Conservation (phyloP, 495 filamentous ascomycete genomes). For the Talaromyces stipitatus region DNA sequence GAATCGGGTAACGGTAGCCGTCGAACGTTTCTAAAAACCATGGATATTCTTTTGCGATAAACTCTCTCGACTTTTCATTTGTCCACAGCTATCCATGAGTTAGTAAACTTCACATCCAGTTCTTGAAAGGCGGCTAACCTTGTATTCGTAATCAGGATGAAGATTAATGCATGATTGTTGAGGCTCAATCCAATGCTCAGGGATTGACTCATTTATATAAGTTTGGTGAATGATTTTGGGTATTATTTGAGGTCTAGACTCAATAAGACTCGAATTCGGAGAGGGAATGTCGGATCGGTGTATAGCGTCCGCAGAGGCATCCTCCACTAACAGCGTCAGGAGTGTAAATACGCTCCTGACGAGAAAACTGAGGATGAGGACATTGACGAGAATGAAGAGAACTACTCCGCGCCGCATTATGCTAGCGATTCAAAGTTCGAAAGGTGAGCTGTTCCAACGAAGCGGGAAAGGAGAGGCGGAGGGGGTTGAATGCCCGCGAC, state of each 20-base stretch:
- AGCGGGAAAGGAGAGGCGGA: neutral
- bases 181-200: conserved; percentile 62
- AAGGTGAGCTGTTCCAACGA: neutral
- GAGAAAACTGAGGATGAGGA: conserved; percentile 50
- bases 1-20: conserved; percentile 71
- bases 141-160: conserved; percentile 76
- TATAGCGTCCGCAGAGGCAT: conserved; percentile 58
- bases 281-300: conserved; percentile 55
- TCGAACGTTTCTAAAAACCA: conserved; percentile 86
- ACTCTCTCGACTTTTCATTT: conserved; percentile 62
- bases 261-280: conserved; percentile 53
- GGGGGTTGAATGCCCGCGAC: neutral
- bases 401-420: conserved; percentile 57
- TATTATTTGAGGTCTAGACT: conserved; percentile 57
- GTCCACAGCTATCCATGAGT: conserved; percentile 68
- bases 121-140: conserved; percentile 38
- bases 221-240: conserved; percentile 92
- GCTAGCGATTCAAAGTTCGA: conserved; percentile 4
- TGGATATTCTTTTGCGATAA: conserved; percentile 71
- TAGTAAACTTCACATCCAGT: neutral
- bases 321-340: conserved; percentile 57
- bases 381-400: conserved; percentile 55
- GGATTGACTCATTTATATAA: conserved; percentile 70
- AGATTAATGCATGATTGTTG: conserved; percentile 69
- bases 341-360: conserved; percentile 58